phyloP scores from a whole-genome alignment of 257 asterid species.

The Jaltomata sinuosa region DNA sequence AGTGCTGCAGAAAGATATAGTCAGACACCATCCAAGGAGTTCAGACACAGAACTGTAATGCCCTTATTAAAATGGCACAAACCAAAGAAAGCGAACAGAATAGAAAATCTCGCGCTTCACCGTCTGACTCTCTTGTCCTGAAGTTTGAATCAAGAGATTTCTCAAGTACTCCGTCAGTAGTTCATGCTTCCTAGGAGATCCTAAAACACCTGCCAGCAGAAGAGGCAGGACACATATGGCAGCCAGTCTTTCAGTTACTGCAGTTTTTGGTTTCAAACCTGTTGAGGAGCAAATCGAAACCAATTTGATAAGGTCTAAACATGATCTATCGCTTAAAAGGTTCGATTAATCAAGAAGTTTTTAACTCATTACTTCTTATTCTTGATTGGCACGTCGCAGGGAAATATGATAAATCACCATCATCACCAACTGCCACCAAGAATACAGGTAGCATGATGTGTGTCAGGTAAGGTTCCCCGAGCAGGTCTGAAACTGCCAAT shows the following conservation, averaged over 20 bases:
- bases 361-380: slow-evolving; percentile 40
- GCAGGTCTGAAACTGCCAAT: slow-evolving; percentile 53
- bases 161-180: slow-evolving; percentile 63
- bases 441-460: slow-evolving; percentile 82
- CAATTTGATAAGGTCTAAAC: not conserved
- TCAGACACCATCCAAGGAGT: not conserved
- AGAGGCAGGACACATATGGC: slow-evolving; percentile 80
- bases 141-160: slow-evolving; percentile 51
- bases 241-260: slow-evolving; percentile 61
- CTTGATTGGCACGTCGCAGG: slow-evolving; percentile 45
- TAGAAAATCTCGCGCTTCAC: slow-evolving; percentile 61
- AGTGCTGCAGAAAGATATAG: slow-evolving; percentile 47
- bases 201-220: slow-evolving; percentile 93
- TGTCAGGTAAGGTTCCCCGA: slow-evolving; percentile 75
- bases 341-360: not conserved
- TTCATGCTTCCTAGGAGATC: slow-evolving; percentile 64
- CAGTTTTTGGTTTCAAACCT: slow-evolving; percentile 79
- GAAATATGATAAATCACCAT: slow-evolving; percentile 56
- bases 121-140: slow-evolving; percentile 48
- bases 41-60: not conserved
- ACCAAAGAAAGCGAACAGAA: slow-evolving; percentile 90
- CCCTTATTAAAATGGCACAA: slow-evolving; percentile 2
- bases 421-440: slow-evolving; percentile 76
- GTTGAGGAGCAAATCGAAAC: slow-evolving; percentile 4
- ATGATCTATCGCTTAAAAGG: not conserved